Evolutionary conservation across 23 red algal genomes (phyloP), one percentile per base, ranked within the genome.

Genomic region (Gracilaria gracilis): DNA sequence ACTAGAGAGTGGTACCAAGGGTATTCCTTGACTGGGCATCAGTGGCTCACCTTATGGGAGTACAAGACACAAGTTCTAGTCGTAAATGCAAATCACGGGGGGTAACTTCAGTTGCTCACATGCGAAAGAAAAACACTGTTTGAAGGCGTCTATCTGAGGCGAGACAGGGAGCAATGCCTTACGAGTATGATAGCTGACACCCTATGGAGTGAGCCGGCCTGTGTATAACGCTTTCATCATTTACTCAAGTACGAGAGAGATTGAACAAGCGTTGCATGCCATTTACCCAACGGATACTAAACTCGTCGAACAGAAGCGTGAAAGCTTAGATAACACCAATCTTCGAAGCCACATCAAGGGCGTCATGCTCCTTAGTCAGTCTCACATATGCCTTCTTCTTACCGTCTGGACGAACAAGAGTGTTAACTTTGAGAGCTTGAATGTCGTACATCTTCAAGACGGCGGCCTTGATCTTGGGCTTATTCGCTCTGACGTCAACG

Each of bases 301-400:
- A 46, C 1, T 69, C 9, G 28, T 38, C 64, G 19, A 36, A 14
- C 3, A 69, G 0, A 37, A 16, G 3, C 11, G 23, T n/a, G 38
- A 49, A 83, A 35, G 81, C 49, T 91, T 95, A 99, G 58, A 99
- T 96, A 23, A 99, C 94, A 57, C 97, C 97, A 65, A 99, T 99
- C 61, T 91, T 89, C 33, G 92, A 93, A 49, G 97, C 97, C 27
- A 96, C 93, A 73, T 99, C 95, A 46, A 99, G 90, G 24, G 97
- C 97, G 39, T 99, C 97, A 32, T 91, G 79, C 39, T 99, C 94
- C 34, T 69, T 84, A 0, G 97, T 88, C 5, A 99, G 67, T 39
- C 97, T 81, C 23, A 99, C 97, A 59, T 96, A 99, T 31, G 97
- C 97, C 86, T 99, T 99, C 78, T 99, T 99, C 75, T 95, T 84